Conservation (phyloP, 2,329 filamentous ascomycete species). For the Salinomyces thailandicus region DNA sequence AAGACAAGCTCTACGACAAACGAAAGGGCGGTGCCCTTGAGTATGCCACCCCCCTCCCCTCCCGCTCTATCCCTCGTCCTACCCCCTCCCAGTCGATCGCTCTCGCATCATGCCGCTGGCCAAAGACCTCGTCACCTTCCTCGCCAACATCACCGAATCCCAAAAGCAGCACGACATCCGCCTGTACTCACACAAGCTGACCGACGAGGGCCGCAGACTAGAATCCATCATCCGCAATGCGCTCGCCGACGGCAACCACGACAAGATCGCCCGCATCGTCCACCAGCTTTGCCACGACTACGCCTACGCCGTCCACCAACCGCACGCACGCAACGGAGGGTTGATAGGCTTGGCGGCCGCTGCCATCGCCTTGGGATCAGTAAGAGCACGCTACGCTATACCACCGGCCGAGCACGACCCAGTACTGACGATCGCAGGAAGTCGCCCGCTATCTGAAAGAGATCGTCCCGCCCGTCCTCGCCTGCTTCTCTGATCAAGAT, state of each 20-base stretch:
- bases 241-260: slow-evolving; percentile 63
- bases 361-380: slow-evolving; percentile 84
- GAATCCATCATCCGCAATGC: slow-evolving; percentile 85
- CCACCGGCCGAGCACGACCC: neutral
- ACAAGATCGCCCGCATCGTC: slow-evolving; percentile 74
- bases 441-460: slow-evolving; percentile 83
- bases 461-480: slow-evolving; percentile 91
- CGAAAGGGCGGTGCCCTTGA: slow-evolving; percentile 93
- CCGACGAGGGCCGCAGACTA: slow-evolving; percentile 46
- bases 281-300: slow-evolving; percentile 96
- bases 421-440: slow-evolving; percentile 48
- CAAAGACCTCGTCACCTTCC: slow-evolving; percentile 7
- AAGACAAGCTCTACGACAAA: slow-evolving; percentile 98
- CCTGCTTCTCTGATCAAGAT: slow-evolving; percentile 97
- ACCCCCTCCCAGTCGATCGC: too few species aligned
- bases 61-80: too few species aligned
- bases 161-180: slow-evolving; percentile 5
- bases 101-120: slow-evolving; percentile 5
- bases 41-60: slow-evolving; percentile 49
- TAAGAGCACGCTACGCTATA: slow-evolving; percentile 42
- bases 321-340: slow-evolving; percentile 90
- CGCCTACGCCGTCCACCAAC: slow-evolving; percentile 93
- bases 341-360: slow-evolving; percentile 91
- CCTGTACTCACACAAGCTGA: slow-evolving; percentile 8
- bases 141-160: slow-evolving; percentile 4